Conservation (phyloP, 257 asterid genomes). For the Apocynum venetum region DNA sequence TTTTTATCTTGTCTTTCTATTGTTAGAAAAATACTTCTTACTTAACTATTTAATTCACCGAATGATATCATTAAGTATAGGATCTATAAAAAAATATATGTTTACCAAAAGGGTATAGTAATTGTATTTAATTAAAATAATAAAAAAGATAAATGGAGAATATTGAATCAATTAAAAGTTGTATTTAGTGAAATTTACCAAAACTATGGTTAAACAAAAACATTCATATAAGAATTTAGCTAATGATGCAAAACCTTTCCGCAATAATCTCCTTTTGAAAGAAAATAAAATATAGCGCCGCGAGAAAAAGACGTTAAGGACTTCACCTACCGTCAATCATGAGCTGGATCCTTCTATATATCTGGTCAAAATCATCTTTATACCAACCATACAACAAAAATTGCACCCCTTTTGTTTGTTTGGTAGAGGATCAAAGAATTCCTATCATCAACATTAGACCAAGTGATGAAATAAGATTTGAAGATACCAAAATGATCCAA, state of each 20-base stretch:
- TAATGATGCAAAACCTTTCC: neutral
- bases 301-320: neutral
- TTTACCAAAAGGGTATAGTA: too few relatives aligned
- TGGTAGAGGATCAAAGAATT: neutral
- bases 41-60: too few relatives aligned
- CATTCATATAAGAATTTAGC: too few relatives aligned
- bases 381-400: neutral
- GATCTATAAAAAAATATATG: too few relatives aligned
- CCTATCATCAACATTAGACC: neutral
- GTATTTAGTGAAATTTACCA: too few relatives aligned
- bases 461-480: neutral
- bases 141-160: too few relatives aligned
- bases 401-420: neutral
- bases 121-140: too few relatives aligned
- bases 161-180: too few relatives aligned
- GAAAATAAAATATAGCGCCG: neutral
- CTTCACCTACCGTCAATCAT: constrained; percentile 13
- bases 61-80: too few relatives aligned
- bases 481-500: neutral
- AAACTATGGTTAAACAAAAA: too few relatives aligned
- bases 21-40: too few relatives aligned
- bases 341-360: neutral
- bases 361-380: neutral
- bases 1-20: too few relatives aligned
- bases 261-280: neutral